These are phyloP conservation scores for Mucor lusitanicus DNA, from an alignment of 371 early-diverging fungal genomes.

Conservation along the genomic window DNA sequence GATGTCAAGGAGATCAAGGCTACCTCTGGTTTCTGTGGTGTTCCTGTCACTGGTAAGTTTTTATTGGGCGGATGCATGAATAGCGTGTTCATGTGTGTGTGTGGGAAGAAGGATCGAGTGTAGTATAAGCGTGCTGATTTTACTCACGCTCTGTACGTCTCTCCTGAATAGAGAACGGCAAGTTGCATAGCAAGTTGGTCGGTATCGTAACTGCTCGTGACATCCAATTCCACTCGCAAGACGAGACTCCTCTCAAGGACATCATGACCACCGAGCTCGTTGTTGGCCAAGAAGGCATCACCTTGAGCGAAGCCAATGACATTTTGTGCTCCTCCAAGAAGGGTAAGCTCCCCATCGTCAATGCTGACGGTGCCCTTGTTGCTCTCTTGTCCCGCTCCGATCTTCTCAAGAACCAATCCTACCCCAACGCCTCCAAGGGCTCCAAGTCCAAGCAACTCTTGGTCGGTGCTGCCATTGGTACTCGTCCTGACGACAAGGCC, in stretches of 20 bases:
- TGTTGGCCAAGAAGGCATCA: constrained; percentile 83
- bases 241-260: constrained; percentile 62
- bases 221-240: constrained; percentile 81
- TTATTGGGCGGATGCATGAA: constrained; percentile 74
- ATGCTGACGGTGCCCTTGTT: constrained; percentile 77
- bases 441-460: constrained; percentile 85
- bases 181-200: constrained; percentile 83
- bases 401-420: constrained; percentile 89
- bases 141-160: background rate
- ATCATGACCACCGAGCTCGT: constrained; percentile 93
- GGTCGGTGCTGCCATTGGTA: constrained; percentile 92
- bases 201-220: constrained; percentile 96
- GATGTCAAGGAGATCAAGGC: constrained; percentile 87
- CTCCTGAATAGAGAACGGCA: constrained; percentile 66
- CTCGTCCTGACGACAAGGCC: constrained; percentile 85
- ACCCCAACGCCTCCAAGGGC: constrained; percentile 88
- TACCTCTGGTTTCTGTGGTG: constrained; percentile 91
- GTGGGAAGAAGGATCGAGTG: background rate
- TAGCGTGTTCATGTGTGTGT: background rate
- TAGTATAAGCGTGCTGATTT: background rate
- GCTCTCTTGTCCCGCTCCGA: constrained; percentile 92
- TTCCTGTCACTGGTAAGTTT: constrained; percentile 85
- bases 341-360: constrained; percentile 96
- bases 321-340: constrained; percentile 89
- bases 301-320: constrained; percentile 85